Base-by-base conservation (phyloP, 352 stramenopile species). In the Saprolegnia parasitica region DNA sequence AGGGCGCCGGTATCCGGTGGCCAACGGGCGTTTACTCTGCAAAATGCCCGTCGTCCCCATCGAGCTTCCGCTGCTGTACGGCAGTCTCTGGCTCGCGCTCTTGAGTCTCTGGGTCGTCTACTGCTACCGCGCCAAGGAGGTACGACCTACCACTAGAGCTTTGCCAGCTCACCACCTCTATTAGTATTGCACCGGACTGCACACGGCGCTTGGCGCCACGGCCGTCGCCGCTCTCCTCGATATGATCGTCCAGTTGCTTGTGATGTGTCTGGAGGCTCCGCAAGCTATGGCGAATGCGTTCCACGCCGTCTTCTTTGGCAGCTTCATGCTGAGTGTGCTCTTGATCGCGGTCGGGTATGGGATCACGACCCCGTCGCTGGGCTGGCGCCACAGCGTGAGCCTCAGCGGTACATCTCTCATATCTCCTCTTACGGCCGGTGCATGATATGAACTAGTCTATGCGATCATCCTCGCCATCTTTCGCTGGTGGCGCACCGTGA, bases 301-400 rank as follows among this genome's bases (percentile, higher is more conserved):
- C 20, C 52, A 60, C 20, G 52, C 52, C 3, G 3, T 24, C 24
- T 60, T 60, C 20, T 20, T 60, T n/a, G 52, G 11, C 35, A 42
- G 52, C 24, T 60, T 60, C 52, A 40, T 60, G 35, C 24, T 60
- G 13, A 60, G 35, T 24, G 2, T 60, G 11, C 13, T 60, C 13
- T n/a, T 60, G 11, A 60, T 60, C 35, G 52, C 52, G 13, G 52
- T 40, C 24, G 52, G 52, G 11, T 60, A 60, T 24, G n/a, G 35
- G 3, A 60, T 60, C 35, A 60, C 52, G 13, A 24, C 52, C 11
- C 4, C 11, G 13, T 16, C 24, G 11, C 35, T 60, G 1, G 20
- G 13, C 11, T 60, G 24, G 35, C 11, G 52, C 2, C 52, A n/a
- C 24, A 42, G 13, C 11, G 35, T 18, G 24, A 21, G n/a, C 20